Base-by-base conservation (phyloP, 83 land plant species). In the Isoetes engelmannii region DNA sequence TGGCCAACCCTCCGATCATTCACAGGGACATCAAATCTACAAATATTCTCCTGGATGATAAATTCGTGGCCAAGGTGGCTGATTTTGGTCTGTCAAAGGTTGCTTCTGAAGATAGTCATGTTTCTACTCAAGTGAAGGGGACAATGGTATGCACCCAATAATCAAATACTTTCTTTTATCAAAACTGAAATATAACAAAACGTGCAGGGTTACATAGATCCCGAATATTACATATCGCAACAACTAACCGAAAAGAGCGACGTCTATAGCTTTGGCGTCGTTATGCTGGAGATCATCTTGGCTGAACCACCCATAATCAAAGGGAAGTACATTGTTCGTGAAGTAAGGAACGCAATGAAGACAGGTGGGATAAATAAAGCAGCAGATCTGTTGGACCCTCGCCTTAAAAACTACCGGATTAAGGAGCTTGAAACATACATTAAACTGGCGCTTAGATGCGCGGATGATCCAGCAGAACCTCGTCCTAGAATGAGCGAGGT, bases 161-260 rank as follows among this genome's bases (percentile, higher is more conserved):
- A n/a, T 3, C 21, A 69, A 18, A 45, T 56, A 45, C 8, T 69
- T 68, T 2, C 13, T 45, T 75, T 68, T 18, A 12, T n/a, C 7
- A 43, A 7, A 2, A 12, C 68, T 7, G 68, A 12, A 12, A 1
- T 65, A 47, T 12, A 9, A 37, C 41, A 18, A 43, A 48, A 18
- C 51, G 55, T 42, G 42, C 72, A 84, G 87, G 84, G 84, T 4
- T 84, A 81, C 45, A 61, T 84, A 73, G 87, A 84, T 74, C 87
- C 87, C 0, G 82, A 84, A 56, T 84, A 79, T 56, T 74, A 76
- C 73, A 76, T 64, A 71, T 79, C 80, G 4, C 70, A 68, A 17
- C 78, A 79, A 15, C 48, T 84, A 0, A 41, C 67, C 12, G 67
- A 64, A 9, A 64, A 64, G 47, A 64, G 67, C 17, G 67, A 64